These are phyloP conservation scores for Syncephalastrum sp. DNA, from an alignment of 371 early-diverging fungal species.

Conservation along the genomic window DNA sequence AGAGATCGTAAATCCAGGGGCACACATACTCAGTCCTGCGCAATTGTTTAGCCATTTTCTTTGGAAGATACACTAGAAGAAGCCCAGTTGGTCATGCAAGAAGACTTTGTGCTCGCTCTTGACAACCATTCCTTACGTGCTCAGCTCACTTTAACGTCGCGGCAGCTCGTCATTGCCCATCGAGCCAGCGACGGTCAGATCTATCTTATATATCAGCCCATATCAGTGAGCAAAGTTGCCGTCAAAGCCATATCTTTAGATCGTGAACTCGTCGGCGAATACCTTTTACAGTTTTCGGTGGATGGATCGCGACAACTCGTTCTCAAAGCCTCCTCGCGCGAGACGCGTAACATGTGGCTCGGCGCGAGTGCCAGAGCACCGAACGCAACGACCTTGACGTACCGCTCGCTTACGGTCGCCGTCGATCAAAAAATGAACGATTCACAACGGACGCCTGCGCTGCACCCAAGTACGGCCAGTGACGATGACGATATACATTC, in stretches of 20 bases:
- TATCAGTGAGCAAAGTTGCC: slow-evolving; percentile 15
- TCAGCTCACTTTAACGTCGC: slow-evolving; percentile 1
- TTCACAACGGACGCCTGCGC: slow-evolving; percentile 11
- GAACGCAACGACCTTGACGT: slow-evolving; percentile 10
- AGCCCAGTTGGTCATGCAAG: slow-evolving; percentile 15
- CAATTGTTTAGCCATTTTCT: no score
- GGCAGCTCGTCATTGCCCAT: not conserved
- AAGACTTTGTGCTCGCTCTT: slow-evolving; percentile 8
- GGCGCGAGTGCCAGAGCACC: slow-evolving; percentile 8
- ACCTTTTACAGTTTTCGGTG: slow-evolving; percentile 20
- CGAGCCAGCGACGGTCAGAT: slow-evolving; percentile 4
- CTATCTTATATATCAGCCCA: slow-evolving; percentile 19
- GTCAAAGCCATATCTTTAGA: slow-evolving; percentile 22
- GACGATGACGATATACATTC: slow-evolving; percentile 3
- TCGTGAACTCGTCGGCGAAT: slow-evolving; percentile 24
- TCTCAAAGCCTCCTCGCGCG: slow-evolving; percentile 12
- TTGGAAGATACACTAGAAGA: not conserved
- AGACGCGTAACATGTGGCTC: slow-evolving; percentile 27
- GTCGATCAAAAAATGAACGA: slow-evolving; percentile 3
- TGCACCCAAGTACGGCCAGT: slow-evolving; percentile 11
- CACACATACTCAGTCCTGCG: slow-evolving; percentile 1
- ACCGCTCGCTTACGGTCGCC: slow-evolving; percentile 4
- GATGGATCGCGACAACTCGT: slow-evolving; percentile 13
- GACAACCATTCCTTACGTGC: slow-evolving; percentile 9
- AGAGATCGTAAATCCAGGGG: not conserved